Evolutionary conservation across 352 stramenopile species (phyloP).

Genomic region (Phytophthora ohioensis): DNA sequence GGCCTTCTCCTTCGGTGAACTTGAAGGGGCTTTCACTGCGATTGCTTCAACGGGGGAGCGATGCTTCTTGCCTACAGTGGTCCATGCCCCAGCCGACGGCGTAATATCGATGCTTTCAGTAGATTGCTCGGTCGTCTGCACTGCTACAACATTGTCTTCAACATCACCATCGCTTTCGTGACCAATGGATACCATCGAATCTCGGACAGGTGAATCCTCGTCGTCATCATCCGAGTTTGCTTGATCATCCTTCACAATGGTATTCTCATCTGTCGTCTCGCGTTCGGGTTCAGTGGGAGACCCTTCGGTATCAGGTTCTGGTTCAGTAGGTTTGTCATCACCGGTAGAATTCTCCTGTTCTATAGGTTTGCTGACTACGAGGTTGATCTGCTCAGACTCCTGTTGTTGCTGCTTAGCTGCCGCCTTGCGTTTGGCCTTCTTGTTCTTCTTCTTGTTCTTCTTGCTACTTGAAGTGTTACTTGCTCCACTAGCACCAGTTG

Average conservation of each 20-base stretch:
- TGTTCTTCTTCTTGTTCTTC: slow-evolving; percentile 80
- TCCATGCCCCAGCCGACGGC: slow-evolving; percentile 60
- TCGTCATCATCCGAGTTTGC: slow-evolving; percentile 37
- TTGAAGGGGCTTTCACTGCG: slow-evolving; percentile 2
- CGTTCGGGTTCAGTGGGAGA: slow-evolving; percentile 3
- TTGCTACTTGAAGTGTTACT: slow-evolving; percentile 33
- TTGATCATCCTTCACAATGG: slow-evolving; percentile 24
- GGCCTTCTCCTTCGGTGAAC: slow-evolving; percentile 18
- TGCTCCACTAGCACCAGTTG: slow-evolving; percentile 4
- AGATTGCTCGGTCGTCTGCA: background rate
- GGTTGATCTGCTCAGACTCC: slow-evolving; percentile 17
- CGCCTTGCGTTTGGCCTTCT: slow-evolving; percentile 73
- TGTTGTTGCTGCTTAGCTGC: slow-evolving; percentile 43
- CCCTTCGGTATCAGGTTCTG: slow-evolving; percentile 4
- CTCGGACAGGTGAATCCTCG: slow-evolving; percentile 23
- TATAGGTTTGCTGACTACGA: background rate
- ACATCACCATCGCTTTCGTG: slow-evolving; percentile 33
- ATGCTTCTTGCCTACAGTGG: slow-evolving; percentile 78
- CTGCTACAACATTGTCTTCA: slow-evolving; percentile 8
- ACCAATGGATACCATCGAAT: slow-evolving; percentile 18
- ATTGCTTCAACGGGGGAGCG: slow-evolving; percentile 36
- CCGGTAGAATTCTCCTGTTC: slow-evolving; percentile 1
- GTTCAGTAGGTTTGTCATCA: background rate
- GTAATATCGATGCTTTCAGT: slow-evolving; percentile 1
- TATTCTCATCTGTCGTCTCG: background rate